Evolutionary conservation across 495 filamentous ascomycete species (phyloP), one percentile per base, ranked within the genome.

Genomic region (Lophiotrema nucula): DNA sequence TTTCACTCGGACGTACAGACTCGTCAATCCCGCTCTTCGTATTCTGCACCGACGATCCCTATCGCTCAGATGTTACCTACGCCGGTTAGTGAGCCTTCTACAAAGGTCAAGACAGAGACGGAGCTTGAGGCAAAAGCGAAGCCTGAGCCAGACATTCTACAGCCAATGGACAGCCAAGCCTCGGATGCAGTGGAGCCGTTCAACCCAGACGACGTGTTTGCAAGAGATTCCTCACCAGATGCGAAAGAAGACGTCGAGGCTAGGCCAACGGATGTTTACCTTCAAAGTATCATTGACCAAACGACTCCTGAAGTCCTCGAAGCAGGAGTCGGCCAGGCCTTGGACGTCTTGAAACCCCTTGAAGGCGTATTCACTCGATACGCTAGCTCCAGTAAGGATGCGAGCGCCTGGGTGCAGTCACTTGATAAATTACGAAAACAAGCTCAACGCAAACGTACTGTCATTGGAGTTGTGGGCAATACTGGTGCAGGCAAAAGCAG

Each of bases 371-470:
- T 56, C 76, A 25, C 68, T 78, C 3, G 59, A 73, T 25, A 62
- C 45, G n/a, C 56, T 77, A 1, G 64, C 66, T 43, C 49, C 8
- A 69, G 60, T 48, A 53, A 27, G 0, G 72, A 77, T 25, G 59
- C 68, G 12, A 56, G 39, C 33, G 56, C 70, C 18, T 83, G 77
- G 79, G 47, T 78, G 2, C 62, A 73, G 38, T 53, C 73, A 24
- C 78, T 83, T 35, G 64, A 67, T 48, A 75, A 62, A 41, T 38
- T 74, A 28, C 60, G 58, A 23, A 70, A 72, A 41, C 75, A 73
- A 46, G 72, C 77, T 10, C 48, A 50, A 15, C 26, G 46, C n/a
- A 58, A 45, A 24, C 53, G 60, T 13, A 71, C 69, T 21, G 60
- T 71, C 2, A 56, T 71, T 39, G 69, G 69, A 15, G 69, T 71